Evolutionary conservation across 257 asterid species (phyloP).

Genomic region (Catharanthus roseus): DNA sequence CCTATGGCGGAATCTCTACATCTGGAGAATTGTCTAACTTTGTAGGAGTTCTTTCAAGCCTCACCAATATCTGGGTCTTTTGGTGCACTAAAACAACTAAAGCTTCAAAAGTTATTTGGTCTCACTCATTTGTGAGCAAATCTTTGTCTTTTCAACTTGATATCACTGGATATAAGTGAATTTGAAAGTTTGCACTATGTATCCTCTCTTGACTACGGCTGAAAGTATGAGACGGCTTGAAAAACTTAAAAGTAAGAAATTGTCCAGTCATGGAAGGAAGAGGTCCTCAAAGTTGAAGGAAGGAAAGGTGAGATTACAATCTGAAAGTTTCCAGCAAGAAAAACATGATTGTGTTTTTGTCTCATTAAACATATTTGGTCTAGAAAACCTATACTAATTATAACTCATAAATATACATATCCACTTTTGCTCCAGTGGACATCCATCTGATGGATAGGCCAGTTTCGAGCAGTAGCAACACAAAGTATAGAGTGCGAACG

Average conservation of each 20-base stretch:
- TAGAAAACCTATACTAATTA: too few species aligned
- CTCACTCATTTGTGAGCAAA: neutral
- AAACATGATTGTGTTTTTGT: too few species aligned
- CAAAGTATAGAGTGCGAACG: too few species aligned
- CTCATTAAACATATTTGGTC: too few species aligned
- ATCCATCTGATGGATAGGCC: too few species aligned
- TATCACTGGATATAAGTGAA: too few species aligned
- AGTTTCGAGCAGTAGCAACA: too few species aligned
- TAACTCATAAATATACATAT: too few species aligned
- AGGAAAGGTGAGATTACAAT: neutral
- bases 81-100: neutral
- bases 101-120: neutral
- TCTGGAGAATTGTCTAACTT: neutral
- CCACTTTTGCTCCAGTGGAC: too few species aligned
- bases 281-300: neutral
- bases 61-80: neutral
- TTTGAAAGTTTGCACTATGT: neutral
- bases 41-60: neutral
- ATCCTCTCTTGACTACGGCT: neutral
- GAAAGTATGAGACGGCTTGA: neutral
- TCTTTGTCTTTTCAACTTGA: neutral
- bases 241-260: neutral
- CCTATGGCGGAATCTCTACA: neutral
- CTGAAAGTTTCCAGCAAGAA: too few species aligned
- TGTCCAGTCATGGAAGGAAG: neutral